Evolutionary conservation across 805 yeast genomes (phyloP).

Genomic region (Limtongozyma cylindracea): DNA sequence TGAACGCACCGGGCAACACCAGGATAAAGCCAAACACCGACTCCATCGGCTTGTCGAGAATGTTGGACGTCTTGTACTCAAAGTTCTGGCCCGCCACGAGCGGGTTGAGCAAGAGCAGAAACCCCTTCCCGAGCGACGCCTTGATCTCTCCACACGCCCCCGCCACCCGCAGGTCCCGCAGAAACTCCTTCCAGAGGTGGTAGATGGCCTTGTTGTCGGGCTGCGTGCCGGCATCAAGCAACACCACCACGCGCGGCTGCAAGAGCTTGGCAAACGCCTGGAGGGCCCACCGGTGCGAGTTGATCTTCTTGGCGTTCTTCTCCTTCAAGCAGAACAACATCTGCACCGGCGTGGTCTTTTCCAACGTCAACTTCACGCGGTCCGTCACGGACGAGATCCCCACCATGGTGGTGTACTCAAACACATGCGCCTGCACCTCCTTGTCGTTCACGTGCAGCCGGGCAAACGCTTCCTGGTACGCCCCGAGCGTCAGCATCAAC

Average conservation of each 20-base stretch:
- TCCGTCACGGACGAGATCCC: constrained; percentile 21
- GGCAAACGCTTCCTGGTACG: constrained; percentile 42
- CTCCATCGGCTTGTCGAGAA: constrained; percentile 88
- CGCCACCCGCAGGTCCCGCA: constrained; percentile 29
- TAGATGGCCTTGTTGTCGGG: constrained; percentile 30
- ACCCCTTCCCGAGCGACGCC: constrained; percentile 22
- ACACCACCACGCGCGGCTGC: constrained; percentile 27
- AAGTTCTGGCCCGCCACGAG: constrained; percentile 90
- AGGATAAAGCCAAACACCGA: constrained; percentile 85
- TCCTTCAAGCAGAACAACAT: constrained; percentile 35
- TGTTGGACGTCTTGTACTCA: constrained; percentile 88
- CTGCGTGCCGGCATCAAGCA: constrained; percentile 41
- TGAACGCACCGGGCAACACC: constrained; percentile 90
- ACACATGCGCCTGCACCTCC: constrained; percentile 37
- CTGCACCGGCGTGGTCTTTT: constrained; percentile 36
- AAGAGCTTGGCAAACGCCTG: constrained; percentile 33
- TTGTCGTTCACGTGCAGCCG: constrained; percentile 31
- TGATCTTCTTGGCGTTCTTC: constrained; percentile 35
- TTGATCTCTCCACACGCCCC: constrained; percentile 57
- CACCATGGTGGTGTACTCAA: constrained; percentile 39
- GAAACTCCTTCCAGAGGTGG: constrained; percentile 38
- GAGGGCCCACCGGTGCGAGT: constrained; percentile 47
- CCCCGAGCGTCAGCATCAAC: constrained; percentile 35
- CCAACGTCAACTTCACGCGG: constrained; percentile 23
- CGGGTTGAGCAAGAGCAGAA: constrained; percentile 26